Conservation (phyloP, 2,329 filamentous ascomycete species). For the Aspergillus sp. region DNA sequence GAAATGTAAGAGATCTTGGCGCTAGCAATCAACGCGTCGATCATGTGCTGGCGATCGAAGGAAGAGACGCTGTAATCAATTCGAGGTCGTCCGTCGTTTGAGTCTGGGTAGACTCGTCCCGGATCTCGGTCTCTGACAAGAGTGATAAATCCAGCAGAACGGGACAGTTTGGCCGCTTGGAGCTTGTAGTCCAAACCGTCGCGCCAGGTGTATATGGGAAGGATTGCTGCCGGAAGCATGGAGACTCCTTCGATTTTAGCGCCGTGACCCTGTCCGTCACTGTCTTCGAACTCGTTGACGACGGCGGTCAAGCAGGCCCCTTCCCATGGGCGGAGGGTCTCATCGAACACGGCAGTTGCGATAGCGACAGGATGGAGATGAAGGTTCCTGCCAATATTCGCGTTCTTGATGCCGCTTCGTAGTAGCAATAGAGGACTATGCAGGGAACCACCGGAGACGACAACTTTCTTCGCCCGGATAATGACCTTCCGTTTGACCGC, state of each 20-base stretch:
- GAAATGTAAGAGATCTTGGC: conserved; percentile 78
- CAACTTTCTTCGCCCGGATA: conserved; percentile 78
- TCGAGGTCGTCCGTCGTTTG: conserved; percentile 64
- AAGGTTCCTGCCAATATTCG: conserved; percentile 79
- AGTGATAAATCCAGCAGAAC: conserved; percentile 73
- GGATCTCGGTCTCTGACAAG: conserved; percentile 76
- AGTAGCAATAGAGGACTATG: conserved; percentile 76
- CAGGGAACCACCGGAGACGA: conserved; percentile 77
- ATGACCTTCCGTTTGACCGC: conserved; percentile 65
- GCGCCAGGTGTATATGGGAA: conserved; percentile 69
- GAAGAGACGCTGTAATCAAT: conserved; percentile 72
- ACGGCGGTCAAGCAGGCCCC: conserved; percentile 80
- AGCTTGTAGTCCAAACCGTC: conserved; percentile 73
- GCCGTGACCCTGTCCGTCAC: conserved; percentile 80
- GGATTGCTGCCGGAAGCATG: conserved; percentile 72
- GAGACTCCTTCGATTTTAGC: conserved; percentile 76
- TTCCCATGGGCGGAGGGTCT: conserved; percentile 74
- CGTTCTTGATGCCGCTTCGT: conserved; percentile 79
- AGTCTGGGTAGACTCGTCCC: conserved; percentile 75
- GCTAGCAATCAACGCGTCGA: conserved; percentile 72
- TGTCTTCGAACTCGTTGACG: conserved; percentile 76
- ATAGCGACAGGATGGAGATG: conserved; percentile 72
- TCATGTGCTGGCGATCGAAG: conserved; percentile 72
- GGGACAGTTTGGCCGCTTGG: conserved; percentile 68
- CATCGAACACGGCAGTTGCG: conserved; percentile 64